Base-by-base conservation (phyloP, 2,329 filamentous ascomycete genomes). In the Didymella glomerata region DNA sequence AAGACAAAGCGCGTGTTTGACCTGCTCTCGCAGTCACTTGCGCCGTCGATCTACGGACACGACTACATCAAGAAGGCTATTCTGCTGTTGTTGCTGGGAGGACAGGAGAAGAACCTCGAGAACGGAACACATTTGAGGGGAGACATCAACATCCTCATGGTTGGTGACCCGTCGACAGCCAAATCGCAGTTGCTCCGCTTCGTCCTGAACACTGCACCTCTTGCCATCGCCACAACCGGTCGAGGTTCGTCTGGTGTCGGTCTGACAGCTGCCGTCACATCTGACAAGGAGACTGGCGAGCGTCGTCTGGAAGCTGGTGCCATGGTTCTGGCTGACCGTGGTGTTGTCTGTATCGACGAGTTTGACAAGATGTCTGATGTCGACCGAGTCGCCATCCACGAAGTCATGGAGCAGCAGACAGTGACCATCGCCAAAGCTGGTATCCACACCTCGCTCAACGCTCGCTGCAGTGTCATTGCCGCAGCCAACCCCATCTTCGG, bases 341-440 rank as follows among this genome's bases (percentile, higher is more conserved):
- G 95, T 68, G 94, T 99, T 11, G 95, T 99, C 32, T 99, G 95
- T 81, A 99, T 99, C 67, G 95, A 99, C 76, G 95, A 99, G 74
- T 99, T 99, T 68, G 95, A 99, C 82, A 99, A 99, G 79, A 99
- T 99, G 95, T 97, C 93, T 57, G 95, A 99, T 75, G 90, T 98
- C 57, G 95, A 99, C 78, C 88, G 95, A 75, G 95, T 99, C 4
- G 95, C 95, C 46, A 99, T 99, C 69, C 95, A 99, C 86, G 95
- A 99, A 91, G 95, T 99, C 66, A 99, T 99, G 95, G 95, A 99
- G 80, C 95, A 99, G 81, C 95, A 99, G 80, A 99, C 95, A 0
- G 95, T 99, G 61, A 99, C 95, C 14, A 99, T 99, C 72, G 95
- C 95, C 51, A 99, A 99, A 81, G 95, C 95, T 1, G 95, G 95